Conservation (phyloP, 148 eudicot species). For the Vaccinium corymbosum region DNA sequence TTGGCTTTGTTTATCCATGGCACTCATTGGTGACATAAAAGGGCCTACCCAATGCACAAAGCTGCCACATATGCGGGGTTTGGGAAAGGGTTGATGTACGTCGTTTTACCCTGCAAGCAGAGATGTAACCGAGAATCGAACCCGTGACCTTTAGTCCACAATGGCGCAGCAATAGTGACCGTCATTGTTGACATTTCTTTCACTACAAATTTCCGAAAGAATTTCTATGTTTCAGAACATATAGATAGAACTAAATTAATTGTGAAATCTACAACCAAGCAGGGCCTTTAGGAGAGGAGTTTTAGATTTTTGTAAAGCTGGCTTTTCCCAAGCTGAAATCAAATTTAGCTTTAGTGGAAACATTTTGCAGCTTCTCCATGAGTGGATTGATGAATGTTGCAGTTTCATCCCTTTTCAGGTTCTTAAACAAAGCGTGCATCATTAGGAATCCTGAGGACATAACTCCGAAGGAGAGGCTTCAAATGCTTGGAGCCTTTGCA, state of each 20-base stretch:
- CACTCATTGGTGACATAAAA: too few species aligned
- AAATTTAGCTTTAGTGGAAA: neutral
- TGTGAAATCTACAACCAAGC: neutral
- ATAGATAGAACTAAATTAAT: neutral
- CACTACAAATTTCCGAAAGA: too few species aligned
- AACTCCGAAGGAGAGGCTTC: slow-evolving; percentile 38
- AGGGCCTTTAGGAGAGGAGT: neutral
- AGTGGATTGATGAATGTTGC: neutral
- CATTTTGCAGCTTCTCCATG: neutral
- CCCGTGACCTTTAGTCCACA: neutral
- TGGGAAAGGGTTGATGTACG: neutral
- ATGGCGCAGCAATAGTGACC: neutral
- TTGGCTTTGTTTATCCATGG: too few species aligned
- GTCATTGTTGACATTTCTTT: too few species aligned
- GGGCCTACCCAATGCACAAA: neutral
- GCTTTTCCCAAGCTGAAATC: neutral
- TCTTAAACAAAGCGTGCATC: slow-evolving; percentile 38
- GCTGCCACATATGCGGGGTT: neutral
- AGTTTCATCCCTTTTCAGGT: neutral
- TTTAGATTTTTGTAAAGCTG: neutral
- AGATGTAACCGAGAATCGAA: neutral
- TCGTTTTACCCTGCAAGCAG: neutral
- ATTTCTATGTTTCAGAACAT: neutral
- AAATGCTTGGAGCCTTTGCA: neutral
- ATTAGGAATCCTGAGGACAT: slow-evolving; percentile 48